A percentile compares a stretch with the other conserved stretches of the same genome.
These are phyloP conservation scores for Porpolomopsis calyptriformis DNA, from an alignment of 768 basidiomycete species.

Conservation along the genomic window DNA sequence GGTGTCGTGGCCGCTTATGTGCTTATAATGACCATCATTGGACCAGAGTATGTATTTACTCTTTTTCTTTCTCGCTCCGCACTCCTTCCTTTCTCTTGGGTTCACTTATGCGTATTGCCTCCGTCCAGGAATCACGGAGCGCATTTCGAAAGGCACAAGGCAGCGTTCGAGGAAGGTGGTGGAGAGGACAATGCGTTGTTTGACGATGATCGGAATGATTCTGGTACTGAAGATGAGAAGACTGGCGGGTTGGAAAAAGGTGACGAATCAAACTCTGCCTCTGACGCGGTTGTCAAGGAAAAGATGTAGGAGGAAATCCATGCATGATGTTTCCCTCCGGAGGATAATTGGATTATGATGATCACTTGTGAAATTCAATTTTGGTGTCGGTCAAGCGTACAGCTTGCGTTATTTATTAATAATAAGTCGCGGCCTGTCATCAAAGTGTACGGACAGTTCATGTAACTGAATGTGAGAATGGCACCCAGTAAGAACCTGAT, in stretches of 20 bases:
- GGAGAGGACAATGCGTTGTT: constrained; percentile 33
- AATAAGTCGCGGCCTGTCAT: too few species aligned
- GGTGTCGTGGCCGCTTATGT: constrained; percentile 74
- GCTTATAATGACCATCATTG: constrained; percentile 64
- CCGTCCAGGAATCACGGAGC: constrained; percentile 52
- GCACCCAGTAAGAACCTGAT: too few species aligned
- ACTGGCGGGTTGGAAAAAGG: neutral
- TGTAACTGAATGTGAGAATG: too few species aligned
- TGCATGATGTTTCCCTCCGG: too few species aligned
- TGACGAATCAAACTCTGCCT: neutral
- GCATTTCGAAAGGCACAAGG: constrained; percentile 76
- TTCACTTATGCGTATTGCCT: neutral
- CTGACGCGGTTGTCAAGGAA: too few species aligned
- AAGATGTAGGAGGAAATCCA: too few species aligned
- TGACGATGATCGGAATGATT: constrained; percentile 14
- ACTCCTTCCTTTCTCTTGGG: neutral
- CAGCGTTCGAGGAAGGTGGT: constrained; percentile 72
- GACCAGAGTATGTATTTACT: constrained; percentile 48
- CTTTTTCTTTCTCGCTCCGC: neutral
- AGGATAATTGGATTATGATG: too few species aligned
- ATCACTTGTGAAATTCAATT: too few species aligned
- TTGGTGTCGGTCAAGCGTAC: too few species aligned
- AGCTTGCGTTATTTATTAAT: too few species aligned
- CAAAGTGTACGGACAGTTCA: too few species aligned
- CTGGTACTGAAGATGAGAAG: neutral